Evolutionary conservation across 148 eudicot genomes (phyloP).

Genomic region (Silene uniflora): DNA sequence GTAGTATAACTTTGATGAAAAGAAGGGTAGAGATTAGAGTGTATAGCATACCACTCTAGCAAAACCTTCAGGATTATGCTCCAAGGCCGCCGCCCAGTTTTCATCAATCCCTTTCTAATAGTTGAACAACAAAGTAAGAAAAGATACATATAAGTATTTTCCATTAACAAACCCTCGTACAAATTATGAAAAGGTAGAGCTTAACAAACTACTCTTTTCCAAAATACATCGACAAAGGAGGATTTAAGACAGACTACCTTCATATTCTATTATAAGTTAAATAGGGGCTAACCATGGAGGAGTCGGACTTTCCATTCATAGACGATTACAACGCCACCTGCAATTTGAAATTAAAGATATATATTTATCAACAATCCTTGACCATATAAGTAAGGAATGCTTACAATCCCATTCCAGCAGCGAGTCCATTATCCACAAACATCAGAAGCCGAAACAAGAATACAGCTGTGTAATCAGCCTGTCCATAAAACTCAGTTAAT

Average conservation of each 20-base stretch:
- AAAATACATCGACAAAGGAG: neutral
- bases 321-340: slow-evolving; percentile 93
- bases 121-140: slow-evolving; percentile 20
- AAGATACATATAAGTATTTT: neutral
- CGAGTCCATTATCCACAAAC: slow-evolving; percentile 91
- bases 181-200: neutral
- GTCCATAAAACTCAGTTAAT: slow-evolving; percentile 2
- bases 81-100: slow-evolving; percentile 95
- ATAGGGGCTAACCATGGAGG: slow-evolving; percentile 45
- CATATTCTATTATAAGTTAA: neutral
- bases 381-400: no score
- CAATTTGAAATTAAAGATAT: neutral
- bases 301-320: slow-evolving; percentile 87
- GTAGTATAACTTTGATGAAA: neutral
- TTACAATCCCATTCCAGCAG: slow-evolving; percentile 99
- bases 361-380: no score
- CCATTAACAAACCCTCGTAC: neutral
- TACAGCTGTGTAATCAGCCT: slow-evolving; percentile 90
- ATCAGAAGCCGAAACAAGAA: slow-evolving; percentile 86
- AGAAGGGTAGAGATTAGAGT: neutral
- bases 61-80: slow-evolving; percentile 95
- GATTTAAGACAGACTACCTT: neutral
- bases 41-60: slow-evolving; percentile 80
- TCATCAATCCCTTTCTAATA: slow-evolving; percentile 96
- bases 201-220: neutral